phyloP scores from a whole-genome alignment of 129 eudicot genomes.

The Helianthus tuberosus region DNA sequence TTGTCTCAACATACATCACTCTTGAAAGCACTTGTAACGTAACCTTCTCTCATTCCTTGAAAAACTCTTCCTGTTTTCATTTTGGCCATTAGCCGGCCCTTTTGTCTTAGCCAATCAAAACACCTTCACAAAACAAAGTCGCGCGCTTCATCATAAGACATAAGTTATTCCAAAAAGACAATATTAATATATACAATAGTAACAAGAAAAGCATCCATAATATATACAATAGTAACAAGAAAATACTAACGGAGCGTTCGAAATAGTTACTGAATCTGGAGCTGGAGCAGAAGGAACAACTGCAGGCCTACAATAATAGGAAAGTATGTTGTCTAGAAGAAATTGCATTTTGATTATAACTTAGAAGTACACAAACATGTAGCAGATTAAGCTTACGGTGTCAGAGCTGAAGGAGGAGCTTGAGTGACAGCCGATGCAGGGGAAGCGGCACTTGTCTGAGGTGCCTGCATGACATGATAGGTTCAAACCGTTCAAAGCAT shows the following conservation, averaged over 20 bases:
- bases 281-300: slow-evolving; percentile 51
- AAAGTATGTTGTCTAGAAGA: neutral
- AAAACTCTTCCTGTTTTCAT: too few species aligned
- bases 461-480: slow-evolving; percentile 45
- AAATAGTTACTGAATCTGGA: slow-evolving; percentile 33
- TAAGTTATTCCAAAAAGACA: too few species aligned
- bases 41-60: too few species aligned
- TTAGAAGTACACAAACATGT: neutral
- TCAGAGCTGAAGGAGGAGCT: slow-evolving; percentile 40
- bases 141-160: too few species aligned
- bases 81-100: too few species aligned
- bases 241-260: slow-evolving; percentile 55
- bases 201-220: too few species aligned
- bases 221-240: too few species aligned
- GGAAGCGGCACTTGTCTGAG: slow-evolving; percentile 59
- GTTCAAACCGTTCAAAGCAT: slow-evolving; percentile 16
- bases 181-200: too few species aligned
- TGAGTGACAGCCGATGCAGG: slow-evolving; percentile 49
- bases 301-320: slow-evolving; percentile 40
- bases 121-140: too few species aligned
- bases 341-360: neutral
- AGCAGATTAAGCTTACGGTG: slow-evolving; percentile 44
- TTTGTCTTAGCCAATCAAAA: too few species aligned
- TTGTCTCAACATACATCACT: too few species aligned
- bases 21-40: too few species aligned